phyloP scores from a whole-genome alignment of 306 rosid genomes.

The Prosopis cineraria region DNA sequence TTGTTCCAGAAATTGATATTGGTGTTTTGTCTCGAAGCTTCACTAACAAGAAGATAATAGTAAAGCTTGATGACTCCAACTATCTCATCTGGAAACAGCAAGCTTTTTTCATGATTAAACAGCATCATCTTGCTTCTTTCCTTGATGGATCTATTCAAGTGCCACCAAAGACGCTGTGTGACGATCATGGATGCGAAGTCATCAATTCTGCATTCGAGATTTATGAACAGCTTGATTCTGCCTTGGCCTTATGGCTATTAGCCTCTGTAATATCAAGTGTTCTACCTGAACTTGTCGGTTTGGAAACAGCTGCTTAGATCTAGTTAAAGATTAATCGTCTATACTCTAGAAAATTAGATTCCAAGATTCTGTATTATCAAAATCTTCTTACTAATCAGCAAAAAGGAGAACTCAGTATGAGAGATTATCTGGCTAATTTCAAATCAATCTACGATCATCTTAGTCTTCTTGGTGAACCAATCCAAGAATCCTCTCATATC shows the following conservation, averaged over 20 bases:
- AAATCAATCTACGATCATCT: background rate
- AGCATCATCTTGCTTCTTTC: background rate
- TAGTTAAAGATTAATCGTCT: background rate
- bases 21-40: background rate
- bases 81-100: background rate
- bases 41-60: background rate
- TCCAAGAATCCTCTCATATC: too few species aligned
- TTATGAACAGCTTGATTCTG: background rate
- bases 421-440: background rate
- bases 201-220: background rate
- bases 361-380: background rate
- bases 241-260: background rate
- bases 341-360: background rate
- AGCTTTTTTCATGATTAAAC: background rate
- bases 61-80: background rate
- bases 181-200: too few species aligned
- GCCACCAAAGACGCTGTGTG: too few species aligned
- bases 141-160: background rate
- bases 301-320: background rate
- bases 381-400: background rate
- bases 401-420: background rate
- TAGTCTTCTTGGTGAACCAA: too few species aligned
- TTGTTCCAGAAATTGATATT: too few species aligned
- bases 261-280: background rate
- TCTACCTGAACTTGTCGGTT: background rate